Percentiles rank a stretch among this genome's conserved stretches.
Evolutionary conservation across 306 rosid genomes (phyloP).

Genomic region (Fagus sylvatica): DNA sequence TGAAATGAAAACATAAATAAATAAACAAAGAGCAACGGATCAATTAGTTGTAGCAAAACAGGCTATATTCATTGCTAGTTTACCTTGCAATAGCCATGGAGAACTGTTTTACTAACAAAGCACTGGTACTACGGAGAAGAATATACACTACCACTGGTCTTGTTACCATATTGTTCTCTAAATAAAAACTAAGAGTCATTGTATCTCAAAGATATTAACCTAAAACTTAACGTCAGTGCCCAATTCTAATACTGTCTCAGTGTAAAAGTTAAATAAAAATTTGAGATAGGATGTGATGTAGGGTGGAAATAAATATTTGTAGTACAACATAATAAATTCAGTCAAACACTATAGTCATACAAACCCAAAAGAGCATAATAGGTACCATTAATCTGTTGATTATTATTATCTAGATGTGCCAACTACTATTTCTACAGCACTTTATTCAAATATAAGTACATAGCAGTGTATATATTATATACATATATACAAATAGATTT

Average conservation of each 20-base stretch:
- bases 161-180: background rate
- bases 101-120: too few relatives aligned
- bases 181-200: background rate
- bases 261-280: background rate
- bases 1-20: background rate
- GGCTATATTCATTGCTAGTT: too few relatives aligned
- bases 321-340: too few relatives aligned
- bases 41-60: too few relatives aligned
- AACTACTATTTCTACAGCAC: background rate
- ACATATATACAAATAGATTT: background rate
- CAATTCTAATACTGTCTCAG: background rate
- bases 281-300: background rate
- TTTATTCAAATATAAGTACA: background rate
- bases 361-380: too few relatives aligned
- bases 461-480: background rate
- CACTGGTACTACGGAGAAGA: too few relatives aligned
- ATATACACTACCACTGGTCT: background rate
- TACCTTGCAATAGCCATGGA: too few relatives aligned
- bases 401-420: too few relatives aligned
- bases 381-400: too few relatives aligned
- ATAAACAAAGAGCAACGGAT: too few relatives aligned
- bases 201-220: background rate
- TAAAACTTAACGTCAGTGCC: background rate
- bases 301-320: background rate
- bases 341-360: too few relatives aligned